Evolutionary conservation across 1,284 basidiomycete genomes (phyloP).

Genomic region (Ganoderma sinense): DNA sequence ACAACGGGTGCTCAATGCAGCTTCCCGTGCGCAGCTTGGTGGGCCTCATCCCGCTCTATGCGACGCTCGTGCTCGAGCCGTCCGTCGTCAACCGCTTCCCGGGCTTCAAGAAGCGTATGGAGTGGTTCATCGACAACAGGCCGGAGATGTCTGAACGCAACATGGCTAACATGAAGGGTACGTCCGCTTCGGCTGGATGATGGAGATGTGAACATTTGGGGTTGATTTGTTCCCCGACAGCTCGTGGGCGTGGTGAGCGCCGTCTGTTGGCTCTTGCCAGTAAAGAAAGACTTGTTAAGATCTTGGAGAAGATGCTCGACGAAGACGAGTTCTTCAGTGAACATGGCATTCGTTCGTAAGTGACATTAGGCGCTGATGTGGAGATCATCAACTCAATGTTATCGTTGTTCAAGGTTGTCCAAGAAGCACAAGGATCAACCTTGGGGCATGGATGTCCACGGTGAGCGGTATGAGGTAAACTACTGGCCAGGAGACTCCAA

Average conservation of each 20-base stretch:
- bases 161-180: conserved; percentile 96
- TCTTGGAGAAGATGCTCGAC: conserved; percentile 96
- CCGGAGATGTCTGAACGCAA: conserved; percentile 88
- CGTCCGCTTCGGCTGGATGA: conserved; percentile 16
- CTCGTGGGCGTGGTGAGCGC: conserved; percentile 85
- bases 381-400: neutral
- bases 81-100: conserved; percentile 89
- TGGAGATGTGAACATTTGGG: conserved; percentile 10
- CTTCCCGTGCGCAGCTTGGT: conserved; percentile 93
- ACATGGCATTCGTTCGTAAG: conserved; percentile 91
- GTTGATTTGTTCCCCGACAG: conserved; percentile 43
- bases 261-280: conserved; percentile 89
- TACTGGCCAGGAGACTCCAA: conserved; percentile 99
- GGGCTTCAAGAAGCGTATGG: conserved; percentile 97
- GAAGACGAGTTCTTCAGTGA: conserved; percentile 96
- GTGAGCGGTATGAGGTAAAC: conserved; percentile 89
- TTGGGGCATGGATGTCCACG: conserved; percentile 94
- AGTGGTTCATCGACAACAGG: conserved; percentile 97
- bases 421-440: conserved; percentile 92
- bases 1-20: conserved; percentile 86
- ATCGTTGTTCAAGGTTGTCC: conserved; percentile 58
- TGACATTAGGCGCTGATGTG: neutral
- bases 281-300: conserved; percentile 88
- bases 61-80: conserved; percentile 93
- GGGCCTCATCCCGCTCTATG: conserved; percentile 95